phyloP scores from a whole-genome alignment of 2,329 filamentous ascomycete species.

The Triangularia setosa region DNA sequence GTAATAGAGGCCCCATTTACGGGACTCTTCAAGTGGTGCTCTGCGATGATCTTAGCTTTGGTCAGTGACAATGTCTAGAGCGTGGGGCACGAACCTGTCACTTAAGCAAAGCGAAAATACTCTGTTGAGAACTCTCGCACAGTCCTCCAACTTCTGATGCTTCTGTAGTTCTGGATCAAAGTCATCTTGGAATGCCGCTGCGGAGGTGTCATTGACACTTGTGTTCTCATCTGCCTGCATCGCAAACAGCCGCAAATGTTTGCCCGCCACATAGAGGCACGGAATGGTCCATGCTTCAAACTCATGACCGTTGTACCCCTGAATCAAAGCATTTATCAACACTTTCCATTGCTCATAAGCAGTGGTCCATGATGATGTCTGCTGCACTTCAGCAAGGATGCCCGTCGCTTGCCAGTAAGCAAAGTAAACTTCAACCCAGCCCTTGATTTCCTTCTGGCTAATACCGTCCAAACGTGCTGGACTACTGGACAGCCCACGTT shows the following conservation, averaged over 20 bases:
- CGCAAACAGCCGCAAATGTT: constrained; percentile 81
- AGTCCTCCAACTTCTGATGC: constrained; percentile 84
- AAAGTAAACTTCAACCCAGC: constrained; percentile 84
- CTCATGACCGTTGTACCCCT: constrained; percentile 71
- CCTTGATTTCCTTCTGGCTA: constrained; percentile 63
- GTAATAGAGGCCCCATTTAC: constrained; percentile 98
- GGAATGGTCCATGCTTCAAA: constrained; percentile 92
- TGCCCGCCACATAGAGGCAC: constrained; percentile 81
- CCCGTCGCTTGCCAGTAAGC: constrained; percentile 80
- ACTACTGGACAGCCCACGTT: constrained; percentile 65
- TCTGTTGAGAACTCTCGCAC: constrained; percentile 82
- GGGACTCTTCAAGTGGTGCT: constrained; percentile 77
- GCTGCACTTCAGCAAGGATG: constrained; percentile 60
- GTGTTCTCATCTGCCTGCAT: constrained; percentile 74
- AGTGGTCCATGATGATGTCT: constrained; percentile 63
- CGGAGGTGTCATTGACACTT: constrained; percentile 34
- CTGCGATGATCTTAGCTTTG: constrained; percentile 41
- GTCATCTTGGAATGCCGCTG: constrained; percentile 68
- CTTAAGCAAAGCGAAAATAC: constrained; percentile 88
- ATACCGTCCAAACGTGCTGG: constrained; percentile 51
- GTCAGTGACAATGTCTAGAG: neutral
- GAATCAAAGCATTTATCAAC: constrained; percentile 68
- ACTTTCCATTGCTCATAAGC: constrained; percentile 91
- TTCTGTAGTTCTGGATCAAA: constrained; percentile 72
- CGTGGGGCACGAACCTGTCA: constrained; percentile 64